Evolutionary conservation across 2,329 filamentous ascomycete genomes (phyloP).

Genomic region (Talaromyces sp.): DNA sequence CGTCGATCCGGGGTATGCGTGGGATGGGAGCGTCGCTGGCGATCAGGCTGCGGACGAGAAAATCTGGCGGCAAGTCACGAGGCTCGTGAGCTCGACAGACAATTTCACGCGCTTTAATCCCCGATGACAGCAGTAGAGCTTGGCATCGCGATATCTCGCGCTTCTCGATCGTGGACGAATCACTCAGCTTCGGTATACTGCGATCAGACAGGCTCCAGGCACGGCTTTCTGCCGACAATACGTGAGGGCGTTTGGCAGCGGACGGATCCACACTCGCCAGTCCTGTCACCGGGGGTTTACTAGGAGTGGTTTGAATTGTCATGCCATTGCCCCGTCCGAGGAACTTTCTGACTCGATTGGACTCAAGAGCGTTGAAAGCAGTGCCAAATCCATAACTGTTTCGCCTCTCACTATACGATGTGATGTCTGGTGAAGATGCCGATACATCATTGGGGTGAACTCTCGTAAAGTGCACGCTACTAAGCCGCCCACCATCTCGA

Average conservation of each 20-base stretch:
- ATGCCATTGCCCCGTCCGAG: constrained; percentile 18
- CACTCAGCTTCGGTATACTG: constrained; percentile 32
- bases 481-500: background rate
- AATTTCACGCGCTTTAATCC: constrained; percentile 86
- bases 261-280: constrained; percentile 38
- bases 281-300: constrained; percentile 42
- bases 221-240: constrained; percentile 39
- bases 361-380: constrained; percentile 18
- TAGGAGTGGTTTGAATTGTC: constrained; percentile 21
- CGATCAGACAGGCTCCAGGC: constrained; percentile 58
- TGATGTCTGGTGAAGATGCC: constrained; percentile 16
- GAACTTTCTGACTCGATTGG: constrained; percentile 23
- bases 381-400: constrained; percentile 28
- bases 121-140: constrained; percentile 72
- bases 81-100: constrained; percentile 57
- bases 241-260: constrained; percentile 20
- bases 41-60: constrained; percentile 28
- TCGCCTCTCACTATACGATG: constrained; percentile 14
- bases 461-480: constrained; percentile 5
- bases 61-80: constrained; percentile 28
- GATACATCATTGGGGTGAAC: constrained; percentile 2
- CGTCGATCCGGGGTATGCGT: constrained; percentile 44
- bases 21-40: constrained; percentile 30
- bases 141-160: constrained; percentile 77
- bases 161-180: constrained; percentile 48